Conservation (phyloP, 805 yeast species). For the Wickerhamiella azymoides region DNA sequence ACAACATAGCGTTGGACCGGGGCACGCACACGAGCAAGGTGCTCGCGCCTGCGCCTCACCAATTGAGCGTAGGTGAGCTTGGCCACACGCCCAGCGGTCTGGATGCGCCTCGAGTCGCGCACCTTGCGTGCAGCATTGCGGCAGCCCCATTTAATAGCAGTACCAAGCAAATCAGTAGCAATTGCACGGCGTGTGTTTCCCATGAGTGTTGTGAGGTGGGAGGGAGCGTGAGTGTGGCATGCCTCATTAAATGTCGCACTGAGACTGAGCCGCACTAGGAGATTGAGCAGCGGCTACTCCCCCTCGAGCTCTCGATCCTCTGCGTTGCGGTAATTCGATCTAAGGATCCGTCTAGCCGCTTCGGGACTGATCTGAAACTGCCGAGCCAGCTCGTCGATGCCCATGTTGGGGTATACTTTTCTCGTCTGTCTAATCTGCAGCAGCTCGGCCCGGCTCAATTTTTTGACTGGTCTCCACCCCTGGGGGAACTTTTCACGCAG, state of each 20-base stretch:
- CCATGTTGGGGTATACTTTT: constrained; percentile 41
- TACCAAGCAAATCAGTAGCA: too few relatives aligned
- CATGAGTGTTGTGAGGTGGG: too few relatives aligned
- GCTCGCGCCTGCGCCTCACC: too few relatives aligned
- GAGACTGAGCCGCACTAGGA: neutral
- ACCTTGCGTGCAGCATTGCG: too few relatives aligned
- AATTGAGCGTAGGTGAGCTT: too few relatives aligned
- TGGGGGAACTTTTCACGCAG: constrained; percentile 45
- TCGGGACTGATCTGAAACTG: constrained; percentile 66
- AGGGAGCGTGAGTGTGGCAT: too few relatives aligned
- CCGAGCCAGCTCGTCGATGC: constrained; percentile 43
- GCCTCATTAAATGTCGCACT: neutral
- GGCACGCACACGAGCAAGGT: too few relatives aligned
- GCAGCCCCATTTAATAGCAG: too few relatives aligned
- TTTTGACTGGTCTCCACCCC: constrained; percentile 55
- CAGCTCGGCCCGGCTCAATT: constrained; percentile 55
- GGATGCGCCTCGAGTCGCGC: too few relatives aligned
- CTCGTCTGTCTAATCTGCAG: constrained; percentile 46
- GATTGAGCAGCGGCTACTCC: neutral
- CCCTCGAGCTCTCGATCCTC: constrained; percentile 2
- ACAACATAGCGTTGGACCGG: too few relatives aligned
- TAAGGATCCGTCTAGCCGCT: constrained; percentile 64
- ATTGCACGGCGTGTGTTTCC: too few relatives aligned
- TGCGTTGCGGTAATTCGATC: constrained; percentile 47
- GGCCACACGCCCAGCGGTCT: too few relatives aligned